Percentiles rank a stretch among this genome's conserved stretches.
phyloP scores from a whole-genome alignment of 2,329 filamentous ascomycete species.

The Apiospora marii region DNA sequence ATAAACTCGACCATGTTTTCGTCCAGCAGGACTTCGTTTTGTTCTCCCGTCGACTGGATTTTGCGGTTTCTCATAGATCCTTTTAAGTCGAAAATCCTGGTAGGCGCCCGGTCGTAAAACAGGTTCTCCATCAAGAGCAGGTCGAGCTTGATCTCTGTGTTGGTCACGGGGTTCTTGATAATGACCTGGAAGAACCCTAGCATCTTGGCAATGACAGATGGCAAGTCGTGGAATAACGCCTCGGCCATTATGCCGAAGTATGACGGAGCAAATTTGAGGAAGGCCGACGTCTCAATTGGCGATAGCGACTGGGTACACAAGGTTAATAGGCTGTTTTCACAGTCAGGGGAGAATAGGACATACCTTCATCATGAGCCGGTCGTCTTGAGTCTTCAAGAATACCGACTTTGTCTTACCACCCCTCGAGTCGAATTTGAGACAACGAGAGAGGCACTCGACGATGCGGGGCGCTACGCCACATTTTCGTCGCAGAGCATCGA shows the following conservation, averaged over 20 bases:
- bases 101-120: slow-evolving; percentile 92
- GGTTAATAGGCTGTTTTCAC: neutral
- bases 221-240: slow-evolving; percentile 92
- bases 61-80: slow-evolving; percentile 99
- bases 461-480: slow-evolving; percentile 94
- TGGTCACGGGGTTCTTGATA: slow-evolving; percentile 92
- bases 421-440: slow-evolving; percentile 97
- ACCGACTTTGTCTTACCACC: slow-evolving; percentile 98
- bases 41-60: slow-evolving; percentile 93
- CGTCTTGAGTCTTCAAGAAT: slow-evolving; percentile 95
- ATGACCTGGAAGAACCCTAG: slow-evolving; percentile 97
- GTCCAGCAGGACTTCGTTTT: slow-evolving; percentile 94
- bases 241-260: slow-evolving; percentile 99
- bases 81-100: slow-evolving; percentile 93
- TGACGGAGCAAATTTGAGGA: slow-evolving; percentile 92
- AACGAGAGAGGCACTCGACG: slow-evolving; percentile 92
- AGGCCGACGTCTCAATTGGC: slow-evolving; percentile 90
- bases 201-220: slow-evolving; percentile 99
- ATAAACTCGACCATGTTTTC: slow-evolving; percentile 99
- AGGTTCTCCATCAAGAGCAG: slow-evolving; percentile 96
- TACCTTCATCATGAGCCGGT: slow-evolving; percentile 87
- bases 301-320: slow-evolving; percentile 72
- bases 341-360: slow-evolving; percentile 23
- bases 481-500: slow-evolving; percentile 91
- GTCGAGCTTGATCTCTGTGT: slow-evolving; percentile 93